Percentiles rank a stretch among this genome's conserved stretches.
Conservation (phyloP, 805 yeast genomes). For the Barnettozyma pratensis region DNA sequence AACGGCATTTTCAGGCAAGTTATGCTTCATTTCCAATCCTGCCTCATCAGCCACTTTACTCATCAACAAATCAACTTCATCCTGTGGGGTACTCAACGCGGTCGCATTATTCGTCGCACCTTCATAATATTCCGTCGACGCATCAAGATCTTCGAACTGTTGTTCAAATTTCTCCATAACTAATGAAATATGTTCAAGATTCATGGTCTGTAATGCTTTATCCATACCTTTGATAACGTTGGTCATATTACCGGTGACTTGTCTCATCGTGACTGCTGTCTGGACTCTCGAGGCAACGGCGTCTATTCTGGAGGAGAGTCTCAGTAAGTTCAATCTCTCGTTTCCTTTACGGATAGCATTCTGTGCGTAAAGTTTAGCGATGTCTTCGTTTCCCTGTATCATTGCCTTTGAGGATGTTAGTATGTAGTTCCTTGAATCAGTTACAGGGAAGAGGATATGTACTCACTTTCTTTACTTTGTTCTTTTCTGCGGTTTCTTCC, state of each 20-base stretch:
- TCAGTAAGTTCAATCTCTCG: slow-evolving; percentile 75
- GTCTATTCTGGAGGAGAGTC: slow-evolving; percentile 86
- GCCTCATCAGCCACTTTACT: slow-evolving; percentile 96
- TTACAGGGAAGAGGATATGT: neutral
- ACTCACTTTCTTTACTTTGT: slow-evolving; percentile 69
- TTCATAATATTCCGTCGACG: slow-evolving; percentile 89
- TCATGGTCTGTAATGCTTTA: slow-evolving; percentile 92
- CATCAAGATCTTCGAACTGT: slow-evolving; percentile 94
- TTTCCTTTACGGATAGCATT: slow-evolving; percentile 90
- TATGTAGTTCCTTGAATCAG: neutral
- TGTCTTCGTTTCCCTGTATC: slow-evolving; percentile 80
- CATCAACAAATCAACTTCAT: slow-evolving; percentile 87
- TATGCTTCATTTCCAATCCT: slow-evolving; percentile 87
- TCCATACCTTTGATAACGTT: slow-evolving; percentile 95
- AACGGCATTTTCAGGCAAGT: slow-evolving; percentile 45
- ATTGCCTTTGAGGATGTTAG: slow-evolving; percentile 41
- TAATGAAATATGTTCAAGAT: slow-evolving; percentile 83
- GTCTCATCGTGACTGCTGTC: slow-evolving; percentile 96
- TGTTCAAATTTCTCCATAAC: slow-evolving; percentile 97
- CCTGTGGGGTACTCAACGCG: slow-evolving; percentile 89
- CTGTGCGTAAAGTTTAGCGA: slow-evolving; percentile 91
- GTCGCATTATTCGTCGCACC: slow-evolving; percentile 82
- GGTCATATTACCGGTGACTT: slow-evolving; percentile 91
- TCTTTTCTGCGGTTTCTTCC: slow-evolving; percentile 83
- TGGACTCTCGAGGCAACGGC: slow-evolving; percentile 95